Evolutionary conservation across 306 rosid species (phyloP).

Genomic region (Luffa aegyptiaca): DNA sequence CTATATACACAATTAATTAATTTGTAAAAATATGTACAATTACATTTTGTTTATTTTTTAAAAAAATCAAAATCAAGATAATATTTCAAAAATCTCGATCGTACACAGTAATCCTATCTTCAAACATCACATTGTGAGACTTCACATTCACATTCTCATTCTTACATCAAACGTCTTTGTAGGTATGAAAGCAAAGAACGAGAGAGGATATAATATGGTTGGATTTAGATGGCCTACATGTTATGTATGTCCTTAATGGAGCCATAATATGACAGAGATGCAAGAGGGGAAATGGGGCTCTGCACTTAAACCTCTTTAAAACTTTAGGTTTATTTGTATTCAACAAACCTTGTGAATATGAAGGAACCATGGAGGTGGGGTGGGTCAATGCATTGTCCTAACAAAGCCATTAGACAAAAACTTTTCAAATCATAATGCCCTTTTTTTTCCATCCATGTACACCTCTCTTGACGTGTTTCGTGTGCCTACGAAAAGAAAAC

Average conservation of each 20-base stretch:
- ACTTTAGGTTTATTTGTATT: background rate
- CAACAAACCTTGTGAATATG: background rate
- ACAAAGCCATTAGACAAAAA: background rate
- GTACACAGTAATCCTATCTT: background rate
- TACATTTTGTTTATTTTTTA: too few relatives aligned
- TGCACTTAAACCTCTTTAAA: background rate
- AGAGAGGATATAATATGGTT: slow-evolving; percentile 19
- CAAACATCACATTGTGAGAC: background rate
- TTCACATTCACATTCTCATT: background rate
- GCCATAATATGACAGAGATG: slow-evolving; percentile 22
- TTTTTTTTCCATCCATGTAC: background rate
- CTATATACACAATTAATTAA: background rate
- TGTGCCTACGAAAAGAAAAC: background rate
- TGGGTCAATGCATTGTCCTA: slow-evolving; percentile 5
- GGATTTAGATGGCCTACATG: slow-evolving; percentile 48
- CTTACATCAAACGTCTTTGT: background rate
- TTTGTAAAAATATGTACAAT: background rate
- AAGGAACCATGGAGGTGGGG: background rate
- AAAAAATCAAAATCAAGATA: background rate
- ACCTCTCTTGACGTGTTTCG: background rate
- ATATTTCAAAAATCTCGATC: background rate
- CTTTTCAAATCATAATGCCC: slow-evolving; percentile 3
- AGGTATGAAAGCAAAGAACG: background rate
- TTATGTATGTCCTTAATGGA: slow-evolving; percentile 23
- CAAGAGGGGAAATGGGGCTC: background rate